phyloP scores from a whole-genome alignment of 2,329 filamentous ascomycete species.

The Apiospora arundinis region DNA sequence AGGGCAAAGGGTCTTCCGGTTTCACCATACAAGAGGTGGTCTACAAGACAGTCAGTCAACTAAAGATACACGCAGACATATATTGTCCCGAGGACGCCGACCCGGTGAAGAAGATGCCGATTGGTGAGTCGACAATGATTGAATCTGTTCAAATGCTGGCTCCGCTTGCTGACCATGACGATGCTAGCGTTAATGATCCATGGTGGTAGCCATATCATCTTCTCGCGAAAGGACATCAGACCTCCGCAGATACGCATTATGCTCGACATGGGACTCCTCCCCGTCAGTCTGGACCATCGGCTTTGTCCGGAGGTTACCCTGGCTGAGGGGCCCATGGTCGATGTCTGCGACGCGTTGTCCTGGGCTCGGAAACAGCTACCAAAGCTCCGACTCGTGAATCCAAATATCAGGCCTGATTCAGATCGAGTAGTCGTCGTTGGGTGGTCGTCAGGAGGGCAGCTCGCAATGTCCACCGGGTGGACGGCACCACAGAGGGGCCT shows the following conservation, averaged over 20 bases:
- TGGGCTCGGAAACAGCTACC: constrained; percentile 47
- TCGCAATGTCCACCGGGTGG: constrained; percentile 52
- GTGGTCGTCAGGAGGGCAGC: constrained; percentile 55
- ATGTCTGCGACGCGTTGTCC: constrained; percentile 48
- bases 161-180: background rate
- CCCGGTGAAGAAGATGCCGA: constrained; percentile 1
- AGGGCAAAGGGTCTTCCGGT: too few species aligned
- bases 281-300: constrained; percentile 56
- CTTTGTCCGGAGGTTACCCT: constrained; percentile 56
- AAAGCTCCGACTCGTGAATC: constrained; percentile 27
- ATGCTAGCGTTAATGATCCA: constrained; percentile 51
- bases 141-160: constrained; percentile 17
- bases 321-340: constrained; percentile 51
- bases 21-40: constrained; percentile 20
- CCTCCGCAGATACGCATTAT: constrained; percentile 45
- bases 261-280: constrained; percentile 48
- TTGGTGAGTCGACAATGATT: constrained; percentile 11
- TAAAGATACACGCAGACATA: constrained; percentile 40
- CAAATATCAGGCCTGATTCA: constrained; percentile 29
- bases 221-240: constrained; percentile 45
- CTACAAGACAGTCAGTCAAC: constrained; percentile 31
- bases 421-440: constrained; percentile 48
- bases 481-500: constrained; percentile 41
- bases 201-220: constrained; percentile 49
- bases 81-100: constrained; percentile 36